Base-by-base conservation (phyloP, 306 rosid genomes). In the Sindora glabra region DNA sequence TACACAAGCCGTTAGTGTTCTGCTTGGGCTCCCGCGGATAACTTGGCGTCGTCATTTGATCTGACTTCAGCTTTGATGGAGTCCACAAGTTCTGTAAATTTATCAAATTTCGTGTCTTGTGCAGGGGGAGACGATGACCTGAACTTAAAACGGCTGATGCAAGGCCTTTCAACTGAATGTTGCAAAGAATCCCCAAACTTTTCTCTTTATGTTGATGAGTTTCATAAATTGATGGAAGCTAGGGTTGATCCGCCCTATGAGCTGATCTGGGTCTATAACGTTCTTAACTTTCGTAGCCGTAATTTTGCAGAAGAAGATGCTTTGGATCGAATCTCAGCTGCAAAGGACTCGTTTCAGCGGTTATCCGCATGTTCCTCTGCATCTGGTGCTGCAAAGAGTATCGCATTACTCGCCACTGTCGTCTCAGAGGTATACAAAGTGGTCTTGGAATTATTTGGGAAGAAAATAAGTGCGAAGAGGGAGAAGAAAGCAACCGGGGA, bases 261-360 rank as follows among this genome's bases (percentile, higher is more conserved):
- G 67, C 84, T 75, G 25, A 83, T 76, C 33, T 78, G 94, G 97
- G 71, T 80, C 72, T 90, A 86, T 60, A 63, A 83, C 32, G 90
- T 83, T 29, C 50, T 74, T 13, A 66, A 32, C 8, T 90, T 82
- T 40, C 72, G 80, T 14, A 62, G 50, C 75, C 67, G 21, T 10
- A 27, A 59, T 24, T 10, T 5, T 18, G 68, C 70, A 3, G 72
- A 84, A 53, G 81, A 49, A 46, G 86, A 82, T n/a, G 49, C 52
- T 59, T 84, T 79, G 74, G 94, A 76, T 53, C 72, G 75, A 51
- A 24, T 87, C 26, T 40, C 67, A 44, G 78, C 69, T 9, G 73
- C 78, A 5, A 80, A 76, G 50, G 67, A 52, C 55, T 71, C 82
- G 74, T 78, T 90, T 72, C 83, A 76, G 66, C 16, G 76, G 17